A percentile compares a stretch with the other conserved stretches of the same genome.
phyloP scores from a whole-genome alignment of 2,329 filamentous ascomycete species.

The Hypoxylon sp. region DNA sequence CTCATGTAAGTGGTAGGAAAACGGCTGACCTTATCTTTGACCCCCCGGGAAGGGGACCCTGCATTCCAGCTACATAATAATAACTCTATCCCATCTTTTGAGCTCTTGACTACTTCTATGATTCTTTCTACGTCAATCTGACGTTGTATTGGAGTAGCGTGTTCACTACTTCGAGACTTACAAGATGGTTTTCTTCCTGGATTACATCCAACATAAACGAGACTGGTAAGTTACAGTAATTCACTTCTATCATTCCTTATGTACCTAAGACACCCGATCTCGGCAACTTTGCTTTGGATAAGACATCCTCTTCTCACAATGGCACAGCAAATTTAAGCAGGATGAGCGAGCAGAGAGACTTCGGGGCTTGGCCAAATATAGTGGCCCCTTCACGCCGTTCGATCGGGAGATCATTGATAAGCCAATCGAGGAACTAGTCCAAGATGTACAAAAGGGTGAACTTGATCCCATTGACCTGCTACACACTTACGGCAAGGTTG shows the following conservation, averaged over 20 bases:
- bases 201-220: slow-evolving; percentile 78
- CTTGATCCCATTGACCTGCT: slow-evolving; percentile 80
- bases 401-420: slow-evolving; percentile 79
- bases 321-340: slow-evolving; percentile 81
- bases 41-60: slow-evolving; percentile 13
- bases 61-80: slow-evolving; percentile 39
- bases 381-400: slow-evolving; percentile 71
- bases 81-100: slow-evolving; percentile 16
- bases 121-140: slow-evolving; percentile 5
- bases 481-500: slow-evolving; percentile 88
- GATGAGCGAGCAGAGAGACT: slow-evolving; percentile 80
- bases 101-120: slow-evolving; percentile 14
- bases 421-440: slow-evolving; percentile 83
- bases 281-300: slow-evolving; percentile 4
- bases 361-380: slow-evolving; percentile 75
- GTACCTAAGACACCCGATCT: slow-evolving; percentile 16
- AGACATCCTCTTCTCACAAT: slow-evolving; percentile 49
- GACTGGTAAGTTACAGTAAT: slow-evolving; percentile 73
- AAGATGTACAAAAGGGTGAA: slow-evolving; percentile 79
- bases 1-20: slow-evolving; percentile 18
- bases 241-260: not conserved
- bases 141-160: slow-evolving; percentile 10
- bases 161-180: not conserved
- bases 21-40: slow-evolving; percentile 29
- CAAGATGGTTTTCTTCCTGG: slow-evolving; percentile 60